Evolutionary conservation across 805 yeast species (phyloP), one percentile per base, ranked within the genome.

Genomic region (Candida pseudofarinosa): DNA sequence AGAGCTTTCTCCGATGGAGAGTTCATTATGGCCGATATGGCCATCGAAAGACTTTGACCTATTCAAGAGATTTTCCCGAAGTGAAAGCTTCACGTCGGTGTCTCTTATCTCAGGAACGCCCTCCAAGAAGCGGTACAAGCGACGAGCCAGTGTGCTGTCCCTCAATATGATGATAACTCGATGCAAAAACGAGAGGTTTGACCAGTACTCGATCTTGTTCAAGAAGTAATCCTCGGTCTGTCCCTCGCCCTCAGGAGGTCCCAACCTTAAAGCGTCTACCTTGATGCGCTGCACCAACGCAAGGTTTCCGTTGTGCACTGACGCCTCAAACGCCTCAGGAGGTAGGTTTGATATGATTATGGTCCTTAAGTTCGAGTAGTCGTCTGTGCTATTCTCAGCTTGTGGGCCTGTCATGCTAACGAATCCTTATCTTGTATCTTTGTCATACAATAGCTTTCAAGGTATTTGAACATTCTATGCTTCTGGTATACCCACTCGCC

Each of bases 61-160:
- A n/a, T 53, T 51, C 33, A 70, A 50, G 19, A 69, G 58, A 46
- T 69, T 68, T 42, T 68, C 72, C 49, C 68, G 74, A 19, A 68
- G 53, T 4, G 63, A 48, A 4, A 69, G 44, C 41, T 63, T 63
- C 12, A 59, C 56, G 19, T 53, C 43, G n/a, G 44, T 19, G 4
- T 39, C 17, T 13, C 13, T 7, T 13, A 32, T 32, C 13, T 32
- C 34, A 4, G 54, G 41, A 13, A 48, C 23, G 3, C 33, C 18
- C 10, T 46, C 40, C 40, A 67, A 53, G 41, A 43, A 56, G 12
- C 51, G 35, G 41, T 50, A 59, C 1, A 67, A 55, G n/a, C 45
- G 38, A 14, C 41, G 16, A 7, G 73, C 71, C 4, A 59, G 53
- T 1, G 35, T 40, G 28, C 59, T 69, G 19, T 55, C 54, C 39